A percentile compares a stretch with the other conserved stretches of the same genome.
Evolutionary conservation across 208 protist species (phyloP).

Genomic region (Leishmania major): DNA sequence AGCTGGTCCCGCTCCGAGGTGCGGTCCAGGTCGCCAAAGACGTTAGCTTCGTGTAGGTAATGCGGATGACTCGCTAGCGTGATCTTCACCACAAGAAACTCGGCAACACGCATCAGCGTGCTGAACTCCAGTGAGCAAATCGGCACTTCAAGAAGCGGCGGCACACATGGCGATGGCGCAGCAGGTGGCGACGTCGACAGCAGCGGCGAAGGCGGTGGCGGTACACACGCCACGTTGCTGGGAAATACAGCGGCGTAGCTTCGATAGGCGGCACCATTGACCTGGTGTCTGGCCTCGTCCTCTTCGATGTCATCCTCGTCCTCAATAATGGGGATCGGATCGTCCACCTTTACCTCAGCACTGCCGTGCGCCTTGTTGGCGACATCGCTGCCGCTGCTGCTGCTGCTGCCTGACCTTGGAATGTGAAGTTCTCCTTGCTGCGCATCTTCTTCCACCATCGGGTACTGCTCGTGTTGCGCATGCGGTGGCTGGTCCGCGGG

Average conservation of each 20-base stretch:
- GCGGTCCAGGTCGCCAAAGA: slow-evolving; percentile 40
- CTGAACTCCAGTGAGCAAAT: slow-evolving; percentile 34
- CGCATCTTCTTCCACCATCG: background rate
- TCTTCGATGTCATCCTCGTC: background rate
- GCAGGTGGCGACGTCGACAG: background rate
- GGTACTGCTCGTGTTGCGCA: background rate
- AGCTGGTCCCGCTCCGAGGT: slow-evolving; percentile 37
- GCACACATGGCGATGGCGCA: background rate
- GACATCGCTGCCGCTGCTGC: background rate
- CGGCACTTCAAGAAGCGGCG: slow-evolving; percentile 33
- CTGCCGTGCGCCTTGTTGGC: background rate
- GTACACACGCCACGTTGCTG: slow-evolving; percentile 9
- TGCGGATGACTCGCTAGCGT: slow-evolving; percentile 30
- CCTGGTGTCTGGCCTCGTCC: background rate
- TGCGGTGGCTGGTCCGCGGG: background rate
- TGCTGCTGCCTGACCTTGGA: background rate
- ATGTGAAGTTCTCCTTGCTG: background rate
- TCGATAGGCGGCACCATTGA: slow-evolving; percentile 9
- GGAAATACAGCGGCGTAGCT: slow-evolving; percentile 30
- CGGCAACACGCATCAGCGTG: slow-evolving; percentile 43
- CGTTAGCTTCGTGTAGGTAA: slow-evolving; percentile 26
- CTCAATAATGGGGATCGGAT: background rate
- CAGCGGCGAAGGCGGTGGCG: background rate
- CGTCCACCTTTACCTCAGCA: no score
- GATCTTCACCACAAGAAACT: slow-evolving; percentile 48